Evolutionary conservation across 139 green algal species (phyloP).

Genomic region (Trebouxia sp.): DNA sequence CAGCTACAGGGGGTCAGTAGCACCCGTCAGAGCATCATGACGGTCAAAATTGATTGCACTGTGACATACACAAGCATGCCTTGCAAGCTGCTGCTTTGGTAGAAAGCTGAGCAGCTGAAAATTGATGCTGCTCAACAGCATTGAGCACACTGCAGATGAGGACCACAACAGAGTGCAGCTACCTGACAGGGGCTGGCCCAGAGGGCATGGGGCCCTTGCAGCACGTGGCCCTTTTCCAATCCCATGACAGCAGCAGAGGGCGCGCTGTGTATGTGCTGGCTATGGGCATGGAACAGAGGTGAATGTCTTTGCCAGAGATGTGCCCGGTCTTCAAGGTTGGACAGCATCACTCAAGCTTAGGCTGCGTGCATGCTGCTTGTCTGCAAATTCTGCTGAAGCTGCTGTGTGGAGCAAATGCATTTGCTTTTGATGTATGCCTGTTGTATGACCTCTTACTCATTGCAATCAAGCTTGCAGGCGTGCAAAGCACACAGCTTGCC

Average conservation of each 20-base stretch:
- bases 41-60: no score
- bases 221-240: conserved; percentile 73
- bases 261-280: conserved; percentile 63
- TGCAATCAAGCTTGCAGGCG: not conserved
- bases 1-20: no score
- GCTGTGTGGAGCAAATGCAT: not conserved
- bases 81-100: no score
- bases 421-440: not conserved
- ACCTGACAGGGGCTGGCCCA: conserved; percentile 58
- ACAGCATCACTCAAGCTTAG: not conserved
- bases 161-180: conserved; percentile 64
- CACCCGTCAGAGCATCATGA: no score
- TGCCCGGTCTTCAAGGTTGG: not conserved
- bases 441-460: not conserved
- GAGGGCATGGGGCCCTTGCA: conserved; percentile 57
- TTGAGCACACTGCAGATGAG: conserved; percentile 37
- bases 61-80: not conserved
- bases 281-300: conserved; percentile 46
- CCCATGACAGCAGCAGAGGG: conserved; percentile 42
- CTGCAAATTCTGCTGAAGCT: not conserved
- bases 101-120: no score
- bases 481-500: no score
- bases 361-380: no score
- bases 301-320: not conserved
- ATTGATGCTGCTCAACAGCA: no score